Evolutionary conservation across 495 filamentous ascomycete genomes (phyloP), one percentile per base, ranked within the genome.

Genomic region (Neurospora sp.): DNA sequence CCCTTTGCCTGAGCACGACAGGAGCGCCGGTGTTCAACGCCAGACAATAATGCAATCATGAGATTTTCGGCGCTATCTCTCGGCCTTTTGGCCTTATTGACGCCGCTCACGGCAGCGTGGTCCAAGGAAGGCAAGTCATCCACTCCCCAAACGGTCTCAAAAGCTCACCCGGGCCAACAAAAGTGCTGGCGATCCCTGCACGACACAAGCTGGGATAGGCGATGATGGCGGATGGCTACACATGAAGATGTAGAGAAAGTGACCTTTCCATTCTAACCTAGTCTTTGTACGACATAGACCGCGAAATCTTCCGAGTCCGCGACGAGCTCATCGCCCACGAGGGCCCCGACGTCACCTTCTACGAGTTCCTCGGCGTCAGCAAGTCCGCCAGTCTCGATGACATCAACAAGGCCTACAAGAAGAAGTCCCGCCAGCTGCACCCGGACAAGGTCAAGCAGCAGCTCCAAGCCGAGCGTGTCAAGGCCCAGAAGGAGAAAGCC

Each of bases 231-330:
- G 53, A 61, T 31, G 53, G 27, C 27, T 3, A 35, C 12, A 31
- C 53, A 16, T 61, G 53, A 61, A 61, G 53, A 16, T 35, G 22
- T 61, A 61, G 27, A 16, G 27, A 9, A 35, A 16, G 4, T 14
- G 45, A 61, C 0, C n/a, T 37, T 8, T 14, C 9, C 16, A 37
- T 16, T 41, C 44, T 35, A 65, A 72, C 71, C 5, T 6, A 0
- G 35, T 71, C 72, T 69, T 37, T 37, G 48, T 35, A 40, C 53
- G 12, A 61, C 12, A 61, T 78, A 97, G 96, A 99, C 82, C 91
- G 95, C 78, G 96, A 99, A 84, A 98, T 99, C 83, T 99, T 99
- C 84, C 90, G 93, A 71, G 86, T 98, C 72, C 90, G 89, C 74
- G 93, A 97, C 84, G 96, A 98, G 78, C 83, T 99, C 45, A 84